Percentiles rank a stretch among this genome's conserved stretches.
Conservation (phyloP, 129 eudicot species). For the Erigeron canadensis region DNA sequence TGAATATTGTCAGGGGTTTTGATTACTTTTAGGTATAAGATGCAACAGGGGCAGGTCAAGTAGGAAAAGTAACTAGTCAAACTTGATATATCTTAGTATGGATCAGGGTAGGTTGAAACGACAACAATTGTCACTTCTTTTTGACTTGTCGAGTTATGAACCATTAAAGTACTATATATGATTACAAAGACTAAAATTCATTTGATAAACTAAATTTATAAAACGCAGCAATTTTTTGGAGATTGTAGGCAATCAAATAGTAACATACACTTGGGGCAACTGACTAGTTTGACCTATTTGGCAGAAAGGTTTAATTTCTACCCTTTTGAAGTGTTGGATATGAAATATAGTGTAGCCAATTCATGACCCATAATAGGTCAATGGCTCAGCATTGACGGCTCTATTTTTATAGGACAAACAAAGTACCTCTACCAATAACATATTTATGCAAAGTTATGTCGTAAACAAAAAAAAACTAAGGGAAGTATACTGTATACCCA, state of each 20-base stretch:
- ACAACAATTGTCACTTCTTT: background rate
- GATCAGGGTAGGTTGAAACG: background rate
- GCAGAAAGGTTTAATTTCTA: no score
- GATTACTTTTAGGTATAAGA: background rate
- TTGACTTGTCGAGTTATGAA: background rate
- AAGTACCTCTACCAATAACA: background rate
- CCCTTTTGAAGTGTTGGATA: no score
- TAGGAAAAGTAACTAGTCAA: background rate
- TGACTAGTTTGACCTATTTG: background rate
- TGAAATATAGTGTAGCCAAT: no score
- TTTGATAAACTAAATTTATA: background rate
- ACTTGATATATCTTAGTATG: background rate
- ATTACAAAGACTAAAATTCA: background rate
- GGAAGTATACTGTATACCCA: background rate
- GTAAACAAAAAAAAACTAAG: background rate
- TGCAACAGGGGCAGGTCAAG: background rate
- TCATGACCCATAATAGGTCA: background rate
- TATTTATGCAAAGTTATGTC: background rate
- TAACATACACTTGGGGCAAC: background rate
- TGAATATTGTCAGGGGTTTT: background rate
- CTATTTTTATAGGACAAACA: background rate
- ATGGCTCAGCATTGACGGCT: background rate
- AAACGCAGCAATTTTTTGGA: background rate
- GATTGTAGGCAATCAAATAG: background rate
- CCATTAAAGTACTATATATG: background rate